These are phyloP conservation scores for Citrus reticulata DNA, from an alignment of 345 rosid species.

Conservation along the genomic window DNA sequence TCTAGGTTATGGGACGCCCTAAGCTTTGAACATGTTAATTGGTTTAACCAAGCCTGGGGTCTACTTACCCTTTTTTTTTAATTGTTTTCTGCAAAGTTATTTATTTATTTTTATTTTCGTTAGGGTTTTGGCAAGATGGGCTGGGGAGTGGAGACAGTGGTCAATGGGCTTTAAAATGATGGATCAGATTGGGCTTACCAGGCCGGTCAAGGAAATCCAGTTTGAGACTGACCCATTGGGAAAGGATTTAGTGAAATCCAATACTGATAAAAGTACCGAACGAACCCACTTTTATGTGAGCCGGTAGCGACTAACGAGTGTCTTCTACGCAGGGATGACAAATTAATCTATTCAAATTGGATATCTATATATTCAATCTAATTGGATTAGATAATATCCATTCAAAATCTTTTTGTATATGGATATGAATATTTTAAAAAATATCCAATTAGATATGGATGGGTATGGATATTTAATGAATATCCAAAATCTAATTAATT, in stretches of 20 bases:
- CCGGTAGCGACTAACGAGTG: no score
- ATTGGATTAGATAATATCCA: rapidly evolving
- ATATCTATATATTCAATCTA: rapidly evolving
- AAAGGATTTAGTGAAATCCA: background rate
- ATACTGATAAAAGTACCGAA: background rate
- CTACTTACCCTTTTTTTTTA: background rate
- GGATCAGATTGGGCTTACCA: background rate
- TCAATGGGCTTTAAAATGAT: background rate
- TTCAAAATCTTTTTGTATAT: rapidly evolving
- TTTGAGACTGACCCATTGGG: no score
- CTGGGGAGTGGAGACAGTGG: no score
- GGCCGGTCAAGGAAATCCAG: background rate
- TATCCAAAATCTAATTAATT: no score
- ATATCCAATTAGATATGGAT: no score
- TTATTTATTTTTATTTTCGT: no score
- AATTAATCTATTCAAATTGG: no score
- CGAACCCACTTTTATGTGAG: no score
- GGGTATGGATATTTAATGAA: no score
- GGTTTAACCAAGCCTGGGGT: background rate
- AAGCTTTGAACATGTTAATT: background rate
- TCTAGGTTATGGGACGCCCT: no score
- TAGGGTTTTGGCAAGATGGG: background rate
- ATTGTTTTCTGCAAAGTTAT: background rate
- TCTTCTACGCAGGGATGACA: rapidly evolving
- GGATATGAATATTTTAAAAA: rapidly evolving